These are phyloP conservation scores for Aspergillus saccharolyticus DNA, from an alignment of 495 filamentous ascomycete species.

Conservation along the genomic window DNA sequence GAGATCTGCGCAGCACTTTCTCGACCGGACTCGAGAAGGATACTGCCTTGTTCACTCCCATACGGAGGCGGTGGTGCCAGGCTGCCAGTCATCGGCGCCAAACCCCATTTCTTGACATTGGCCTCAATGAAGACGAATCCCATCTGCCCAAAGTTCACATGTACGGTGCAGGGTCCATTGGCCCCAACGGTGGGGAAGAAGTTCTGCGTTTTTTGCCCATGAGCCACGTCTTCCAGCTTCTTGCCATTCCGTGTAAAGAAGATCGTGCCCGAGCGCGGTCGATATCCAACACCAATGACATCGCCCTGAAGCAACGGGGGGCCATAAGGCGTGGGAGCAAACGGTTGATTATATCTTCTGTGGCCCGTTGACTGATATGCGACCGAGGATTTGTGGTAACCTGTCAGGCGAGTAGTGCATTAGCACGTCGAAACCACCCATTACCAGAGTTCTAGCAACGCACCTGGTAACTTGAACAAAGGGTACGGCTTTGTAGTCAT, in stretches of 20 bases:
- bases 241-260: conserved; percentile 99
- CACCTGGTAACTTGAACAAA: conserved; percentile 88
- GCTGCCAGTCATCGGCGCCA: conserved; percentile 93
- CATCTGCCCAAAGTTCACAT: conserved; percentile 96
- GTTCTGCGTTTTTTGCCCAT: conserved; percentile 89
- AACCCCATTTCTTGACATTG: conserved; percentile 98
- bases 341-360: conserved; percentile 88
- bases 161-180: conserved; percentile 84
- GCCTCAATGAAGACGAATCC: conserved; percentile 99
- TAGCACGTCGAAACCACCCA: conserved; percentile 8
- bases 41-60: conserved; percentile 91
- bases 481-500: conserved; percentile 97
- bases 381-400: conserved; percentile 85
- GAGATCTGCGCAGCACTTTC: conserved; percentile 55
- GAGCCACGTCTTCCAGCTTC: conserved; percentile 90
- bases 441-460: conserved; percentile 13
- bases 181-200: conserved; percentile 95
- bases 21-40: conserved; percentile 82
- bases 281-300: conserved; percentile 93
- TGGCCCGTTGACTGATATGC: conserved; percentile 85
- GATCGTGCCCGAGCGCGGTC: conserved; percentile 86
- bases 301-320: conserved; percentile 85
- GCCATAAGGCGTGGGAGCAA: conserved; percentile 70
- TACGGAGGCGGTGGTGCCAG: conserved; percentile 94
- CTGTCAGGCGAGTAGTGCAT: conserved; percentile 38